Evolutionary conservation across 805 yeast species (phyloP).

Genomic region (Metschnikowia drakensbergensis): DNA sequence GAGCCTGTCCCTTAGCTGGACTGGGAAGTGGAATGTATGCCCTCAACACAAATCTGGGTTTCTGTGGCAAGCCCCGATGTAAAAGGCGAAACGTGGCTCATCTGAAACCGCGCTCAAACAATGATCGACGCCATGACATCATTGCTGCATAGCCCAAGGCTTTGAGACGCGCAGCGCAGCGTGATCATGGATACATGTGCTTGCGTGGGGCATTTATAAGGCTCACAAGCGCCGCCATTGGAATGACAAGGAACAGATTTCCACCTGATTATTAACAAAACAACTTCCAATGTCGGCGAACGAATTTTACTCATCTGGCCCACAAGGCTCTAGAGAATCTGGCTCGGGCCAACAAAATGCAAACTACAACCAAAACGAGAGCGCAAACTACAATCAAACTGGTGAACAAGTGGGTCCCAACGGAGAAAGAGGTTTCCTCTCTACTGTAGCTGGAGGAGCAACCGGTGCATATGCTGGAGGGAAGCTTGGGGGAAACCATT

Average conservation of each 20-base stretch:
- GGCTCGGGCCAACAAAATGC: slow-evolving; percentile 11
- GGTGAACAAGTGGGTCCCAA: slow-evolving; percentile 13
- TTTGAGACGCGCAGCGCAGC: slow-evolving; percentile 2
- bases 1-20: not conserved
- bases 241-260: too few relatives aligned
- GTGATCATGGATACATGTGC: too few relatives aligned
- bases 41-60: too few relatives aligned
- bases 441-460: slow-evolving; percentile 29
- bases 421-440: slow-evolving; percentile 28
- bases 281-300: slow-evolving; percentile 46
- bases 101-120: not conserved
- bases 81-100: not conserved
- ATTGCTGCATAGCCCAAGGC: slow-evolving; percentile 1
- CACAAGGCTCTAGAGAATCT: slow-evolving; percentile 18
- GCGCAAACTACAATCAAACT: slow-evolving; percentile 10
- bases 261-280: too few relatives aligned
- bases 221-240: not conserved
- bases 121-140: not conserved
- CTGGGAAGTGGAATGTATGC: not conserved
- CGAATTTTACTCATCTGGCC: slow-evolving; percentile 50
- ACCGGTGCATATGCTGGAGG: slow-evolving; percentile 37
- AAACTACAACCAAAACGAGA: slow-evolving; percentile 5
- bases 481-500: slow-evolving; percentile 30
- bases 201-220: not conserved
- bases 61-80: too few relatives aligned